Evolutionary conservation across 306 rosid genomes (phyloP).

Genomic region (Begonia masoniana): DNA sequence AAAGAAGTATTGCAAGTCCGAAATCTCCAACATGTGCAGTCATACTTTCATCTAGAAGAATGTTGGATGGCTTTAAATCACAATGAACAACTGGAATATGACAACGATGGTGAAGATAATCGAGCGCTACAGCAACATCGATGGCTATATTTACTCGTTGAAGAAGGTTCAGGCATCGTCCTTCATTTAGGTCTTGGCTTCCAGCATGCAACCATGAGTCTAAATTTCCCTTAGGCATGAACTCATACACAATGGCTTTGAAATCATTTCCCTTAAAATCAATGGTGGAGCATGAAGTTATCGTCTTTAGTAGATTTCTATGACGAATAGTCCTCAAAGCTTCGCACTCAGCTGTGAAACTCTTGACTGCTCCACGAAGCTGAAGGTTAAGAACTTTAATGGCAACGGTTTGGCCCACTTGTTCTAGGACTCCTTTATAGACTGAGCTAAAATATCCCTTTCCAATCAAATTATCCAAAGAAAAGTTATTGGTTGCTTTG

Average conservation of each 20-base stretch:
- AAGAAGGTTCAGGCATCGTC: not conserved
- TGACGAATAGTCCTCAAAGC: conserved; percentile 10
- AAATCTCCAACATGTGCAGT: conserved; percentile 72
- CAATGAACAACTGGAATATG: conserved; percentile 42
- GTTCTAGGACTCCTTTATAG: conserved; percentile 13
- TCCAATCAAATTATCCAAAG: conserved; percentile 12
- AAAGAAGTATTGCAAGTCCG: conserved; percentile 47
- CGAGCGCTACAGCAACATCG: conserved; percentile 34
- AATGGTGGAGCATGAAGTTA: conserved; percentile 19
- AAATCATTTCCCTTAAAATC: conserved; percentile 30
- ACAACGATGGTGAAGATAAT: conserved; percentile 56
- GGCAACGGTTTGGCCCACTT: conserved; percentile 14
- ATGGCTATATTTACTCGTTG: conserved; percentile 33
- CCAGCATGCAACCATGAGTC: conserved; percentile 4
- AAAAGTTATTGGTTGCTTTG: conserved; percentile 10
- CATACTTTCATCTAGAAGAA: conserved; percentile 23
- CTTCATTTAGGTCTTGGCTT: not conserved
- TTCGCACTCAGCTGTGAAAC: conserved; percentile 7
- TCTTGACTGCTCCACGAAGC: not conserved
- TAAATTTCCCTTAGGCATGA: conserved; percentile 3
- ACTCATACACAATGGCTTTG: conserved; percentile 16
- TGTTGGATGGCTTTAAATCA: too few relatives aligned
- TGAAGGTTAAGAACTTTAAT: conserved; percentile 14
- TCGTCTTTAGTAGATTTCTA: conserved; percentile 21
- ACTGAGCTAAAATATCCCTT: conserved; percentile 23